Base-by-base conservation (phyloP, 148 eudicot species). In the Cornus florida region DNA sequence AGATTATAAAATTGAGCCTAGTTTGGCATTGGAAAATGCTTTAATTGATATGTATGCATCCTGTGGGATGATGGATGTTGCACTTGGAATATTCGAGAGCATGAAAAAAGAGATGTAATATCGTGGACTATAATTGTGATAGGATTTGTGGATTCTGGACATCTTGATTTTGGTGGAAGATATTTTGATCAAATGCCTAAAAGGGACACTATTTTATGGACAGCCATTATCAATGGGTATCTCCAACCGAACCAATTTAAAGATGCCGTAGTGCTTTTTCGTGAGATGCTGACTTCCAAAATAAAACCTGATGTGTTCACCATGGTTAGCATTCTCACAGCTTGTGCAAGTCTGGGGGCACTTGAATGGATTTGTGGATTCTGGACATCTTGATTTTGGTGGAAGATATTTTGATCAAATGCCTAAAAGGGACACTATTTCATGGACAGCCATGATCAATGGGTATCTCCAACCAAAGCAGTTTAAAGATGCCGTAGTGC, bases 111-210 rank as follows among this genome's bases (percentile, higher is more conserved):
- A 77, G 88, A 82, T 73, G 81, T 79, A 14, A 77, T 82, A 79
- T 79, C 88, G 9, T 85, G 81, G 88, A 85, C 88, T 9, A 48
- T 69, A 5, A 82, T 85, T 69, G 73, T 85, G 41, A 77, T 7
- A 11, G 88, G 88, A 8, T 82, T 79, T 70, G 71, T 75, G 7
- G 77, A 77, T 67, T 62, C 70, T 28, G 88, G 77, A 31, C 73
- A 82, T 69, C 43, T 79, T 73, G 85, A 82, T 53, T 31, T 76
- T 28, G 88, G 83, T 79, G 79, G 74, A 19, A 66, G 73, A 32
- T 82, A 72, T 74, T 85, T 85, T 77, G 84, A 85, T 79, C 88
- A 72, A 76, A 85, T 85, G 88, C 88, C 85, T 24, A 81, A 76
- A 76, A 82, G 83, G 75, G 88, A 85, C 72, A 77, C 66, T 23